Evolutionary conservation across 345 rosid genomes (phyloP).

Genomic region (Salix viminalis): DNA sequence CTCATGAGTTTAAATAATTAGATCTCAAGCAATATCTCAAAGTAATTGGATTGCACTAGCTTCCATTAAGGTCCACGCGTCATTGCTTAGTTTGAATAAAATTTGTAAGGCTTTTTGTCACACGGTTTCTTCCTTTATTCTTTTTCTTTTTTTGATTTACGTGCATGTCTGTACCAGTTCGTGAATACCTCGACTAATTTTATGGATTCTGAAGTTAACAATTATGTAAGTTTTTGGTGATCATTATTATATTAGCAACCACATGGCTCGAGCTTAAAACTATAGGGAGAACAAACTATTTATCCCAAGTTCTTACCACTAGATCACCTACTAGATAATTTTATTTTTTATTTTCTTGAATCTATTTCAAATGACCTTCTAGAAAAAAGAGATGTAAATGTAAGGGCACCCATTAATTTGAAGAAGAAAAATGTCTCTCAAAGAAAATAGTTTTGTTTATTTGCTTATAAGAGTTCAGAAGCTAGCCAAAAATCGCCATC

Average conservation of each 20-base stretch:
- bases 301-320: too few relatives aligned
- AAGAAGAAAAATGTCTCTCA: neutral
- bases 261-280: accelerated
- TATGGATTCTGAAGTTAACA: accelerated
- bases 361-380: neutral
- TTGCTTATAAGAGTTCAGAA: neutral
- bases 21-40: conserved; percentile 1
- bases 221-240: accelerated
- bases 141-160: too few relatives aligned
- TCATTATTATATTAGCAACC: too few relatives aligned
- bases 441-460: neutral
- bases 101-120: neutral
- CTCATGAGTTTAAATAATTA: neutral
- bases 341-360: neutral
- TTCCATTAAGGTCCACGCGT: conserved; percentile 4
- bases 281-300: too few relatives aligned
- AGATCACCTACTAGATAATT: accelerated
- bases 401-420: neutral
- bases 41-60: neutral
- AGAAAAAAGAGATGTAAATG: neutral
- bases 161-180: accelerated
- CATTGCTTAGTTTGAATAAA: conserved; percentile 3
- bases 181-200: accelerated
- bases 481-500: neutral
- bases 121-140: conserved; percentile 6